These are phyloP conservation scores for Helotiales sp. DNA, from an alignment of 2,329 filamentous ascomycete genomes.

Conservation along the genomic window DNA sequence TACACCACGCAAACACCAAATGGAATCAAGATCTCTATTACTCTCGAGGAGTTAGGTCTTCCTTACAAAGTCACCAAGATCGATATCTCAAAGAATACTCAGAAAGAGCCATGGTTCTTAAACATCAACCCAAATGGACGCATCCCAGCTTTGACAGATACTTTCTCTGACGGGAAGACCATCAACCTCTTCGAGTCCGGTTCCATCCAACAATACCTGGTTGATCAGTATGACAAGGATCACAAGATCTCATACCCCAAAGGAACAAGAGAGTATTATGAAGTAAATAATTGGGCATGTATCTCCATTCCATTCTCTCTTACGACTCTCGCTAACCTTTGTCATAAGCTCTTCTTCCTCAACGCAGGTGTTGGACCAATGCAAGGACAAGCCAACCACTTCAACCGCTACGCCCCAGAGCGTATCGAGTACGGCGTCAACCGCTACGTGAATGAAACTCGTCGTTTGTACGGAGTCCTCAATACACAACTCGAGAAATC, in stretches of 20 bases:
- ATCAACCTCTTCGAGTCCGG: conserved; percentile 83
- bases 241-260: conserved; percentile 79
- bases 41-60: conserved; percentile 80
- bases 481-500: conserved; percentile 67
- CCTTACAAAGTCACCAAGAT: conserved; percentile 77
- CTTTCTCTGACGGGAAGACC: conserved; percentile 67
- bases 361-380: conserved; percentile 74
- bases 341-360: conserved; percentile 60
- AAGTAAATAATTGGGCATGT: conserved; percentile 74
- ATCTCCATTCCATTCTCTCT: neutral
- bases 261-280: conserved; percentile 73
- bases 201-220: conserved; percentile 81
- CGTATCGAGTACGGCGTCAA: conserved; percentile 80
- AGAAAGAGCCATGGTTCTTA: conserved; percentile 86
- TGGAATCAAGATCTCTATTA: conserved; percentile 85
- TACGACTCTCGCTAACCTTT: neutral
- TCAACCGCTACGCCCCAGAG: conserved; percentile 78
- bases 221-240: conserved; percentile 77
- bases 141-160: conserved; percentile 85
- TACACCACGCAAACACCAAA: conserved; percentile 77
- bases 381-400: conserved; percentile 82
- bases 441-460: conserved; percentile 79
- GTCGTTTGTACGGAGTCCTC: conserved; percentile 77
- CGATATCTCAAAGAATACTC: conserved; percentile 71
- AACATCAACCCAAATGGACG: conserved; percentile 92